These are phyloP conservation scores for Vigna trinervia DNA, from an alignment of 306 rosid species.

Conservation along the genomic window DNA sequence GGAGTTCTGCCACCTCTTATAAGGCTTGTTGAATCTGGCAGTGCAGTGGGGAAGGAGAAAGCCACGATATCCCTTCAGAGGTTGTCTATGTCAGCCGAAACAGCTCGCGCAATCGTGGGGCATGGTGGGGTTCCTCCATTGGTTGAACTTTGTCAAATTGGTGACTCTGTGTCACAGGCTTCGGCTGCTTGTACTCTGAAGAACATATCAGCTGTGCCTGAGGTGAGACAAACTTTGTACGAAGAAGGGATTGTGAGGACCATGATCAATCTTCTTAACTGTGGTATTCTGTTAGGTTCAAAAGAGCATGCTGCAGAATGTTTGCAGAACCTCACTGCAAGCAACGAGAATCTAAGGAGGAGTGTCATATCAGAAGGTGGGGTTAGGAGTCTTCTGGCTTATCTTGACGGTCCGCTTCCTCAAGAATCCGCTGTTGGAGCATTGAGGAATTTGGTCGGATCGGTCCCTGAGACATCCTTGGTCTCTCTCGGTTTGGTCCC, in stretches of 20 bases:
- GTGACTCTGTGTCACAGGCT: constrained; percentile 83
- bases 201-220: constrained; percentile 82
- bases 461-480: constrained; percentile 58
- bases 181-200: constrained; percentile 81
- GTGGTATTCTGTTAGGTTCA: constrained; percentile 75
- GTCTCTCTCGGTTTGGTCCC: constrained; percentile 68
- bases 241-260: constrained; percentile 78
- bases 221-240: constrained; percentile 73
- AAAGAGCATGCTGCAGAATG: constrained; percentile 92
- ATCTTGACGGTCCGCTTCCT: constrained; percentile 80
- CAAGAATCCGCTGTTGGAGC: constrained; percentile 88
- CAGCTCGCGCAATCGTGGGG: constrained; percentile 72
- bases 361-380: constrained; percentile 85
- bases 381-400: constrained; percentile 67
- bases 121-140: constrained; percentile 78
- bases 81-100: constrained; percentile 72
- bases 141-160: constrained; percentile 77
- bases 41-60: constrained; percentile 78
- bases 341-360: constrained; percentile 72
- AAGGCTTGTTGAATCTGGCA: constrained; percentile 87
- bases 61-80: constrained; percentile 85
- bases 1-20: constrained; percentile 85
- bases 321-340: constrained; percentile 81
- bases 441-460: constrained; percentile 72
- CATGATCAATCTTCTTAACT: constrained; percentile 70